These are phyloP conservation scores for Betula pendula DNA, from an alignment of 306 rosid species.

Conservation along the genomic window DNA sequence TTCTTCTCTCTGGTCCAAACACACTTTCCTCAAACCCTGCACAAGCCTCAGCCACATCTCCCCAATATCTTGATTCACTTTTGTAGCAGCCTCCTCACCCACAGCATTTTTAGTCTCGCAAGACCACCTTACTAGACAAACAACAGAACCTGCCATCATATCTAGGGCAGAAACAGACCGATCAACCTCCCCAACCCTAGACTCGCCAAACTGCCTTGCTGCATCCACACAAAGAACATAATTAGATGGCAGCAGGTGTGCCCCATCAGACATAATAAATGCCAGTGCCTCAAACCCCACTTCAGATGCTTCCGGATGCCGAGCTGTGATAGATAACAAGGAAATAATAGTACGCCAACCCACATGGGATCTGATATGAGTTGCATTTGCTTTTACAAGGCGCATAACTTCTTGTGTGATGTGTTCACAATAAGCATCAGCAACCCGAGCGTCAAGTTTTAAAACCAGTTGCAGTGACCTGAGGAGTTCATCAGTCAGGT, in stretches of 20 bases:
- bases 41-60: constrained; percentile 96
- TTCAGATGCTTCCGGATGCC: constrained; percentile 93
- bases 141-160: constrained; percentile 82
- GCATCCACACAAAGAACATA: constrained; percentile 80
- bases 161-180: constrained; percentile 84
- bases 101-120: constrained; percentile 60
- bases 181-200: constrained; percentile 88
- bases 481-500: constrained; percentile 90
- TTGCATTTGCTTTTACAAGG: constrained; percentile 92
- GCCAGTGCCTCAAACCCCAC: constrained; percentile 86
- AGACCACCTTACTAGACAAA: constrained; percentile 75
- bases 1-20: constrained; percentile 98
- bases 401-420: constrained; percentile 94
- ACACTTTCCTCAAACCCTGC: constrained; percentile 86
- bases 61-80: constrained; percentile 75
- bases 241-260: constrained; percentile 82
- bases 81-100: constrained; percentile 67
- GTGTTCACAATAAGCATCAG: constrained; percentile 97
- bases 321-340: constrained; percentile 81
- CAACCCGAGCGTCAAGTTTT: constrained; percentile 98
- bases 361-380: constrained; percentile 84
- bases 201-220: constrained; percentile 94
- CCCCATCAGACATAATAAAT: constrained; percentile 82
- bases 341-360: constrained; percentile 99
- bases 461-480: constrained; percentile 91